Percentiles rank a stretch among this genome's conserved stretches.
Conservation (phyloP, 176 grass and related monocot species). For the Thinopyrum elongatum region DNA sequence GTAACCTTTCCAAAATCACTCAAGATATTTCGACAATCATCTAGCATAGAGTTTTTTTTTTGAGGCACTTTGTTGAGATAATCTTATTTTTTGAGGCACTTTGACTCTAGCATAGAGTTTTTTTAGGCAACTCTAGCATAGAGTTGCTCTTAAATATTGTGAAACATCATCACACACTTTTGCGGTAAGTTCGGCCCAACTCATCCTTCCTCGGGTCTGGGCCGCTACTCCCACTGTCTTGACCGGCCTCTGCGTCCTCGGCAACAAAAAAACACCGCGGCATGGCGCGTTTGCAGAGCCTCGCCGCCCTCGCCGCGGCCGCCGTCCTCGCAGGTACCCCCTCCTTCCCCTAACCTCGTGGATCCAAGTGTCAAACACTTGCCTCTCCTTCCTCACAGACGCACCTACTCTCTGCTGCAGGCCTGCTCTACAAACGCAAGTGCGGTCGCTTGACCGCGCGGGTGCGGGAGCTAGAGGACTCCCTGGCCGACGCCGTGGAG, state of each 20-base stretch:
- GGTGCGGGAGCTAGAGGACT: conserved; percentile 56
- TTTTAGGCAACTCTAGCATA: no score
- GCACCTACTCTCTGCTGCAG: conserved; percentile 24
- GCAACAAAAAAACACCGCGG: not conserved
- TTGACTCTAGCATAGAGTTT: no score
- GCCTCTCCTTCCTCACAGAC: not conserved
- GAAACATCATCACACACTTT: no score
- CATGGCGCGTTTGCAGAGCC: conserved; percentile 44
- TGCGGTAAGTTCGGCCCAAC: not conserved
- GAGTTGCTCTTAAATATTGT: no score
- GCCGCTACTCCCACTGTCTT: not conserved
- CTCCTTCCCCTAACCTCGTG: not conserved
- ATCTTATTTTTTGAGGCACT: no score
- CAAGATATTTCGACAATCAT: no score
- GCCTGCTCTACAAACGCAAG: conserved; percentile 46
- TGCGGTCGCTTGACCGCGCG: conserved; percentile 32
- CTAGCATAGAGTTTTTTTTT: no score
- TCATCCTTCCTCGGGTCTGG: not conserved
- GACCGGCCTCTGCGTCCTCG: not conserved
- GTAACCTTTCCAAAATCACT: no score
- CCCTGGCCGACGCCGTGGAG: conserved; percentile 41
- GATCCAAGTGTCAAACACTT: not conserved
- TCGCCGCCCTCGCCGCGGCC: conserved; percentile 32
- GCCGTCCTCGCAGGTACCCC: conserved; percentile 49
- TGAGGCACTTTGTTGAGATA: no score